Conservation (phyloP, 805 yeast genomes). For the Isabelozyma gotoi region DNA sequence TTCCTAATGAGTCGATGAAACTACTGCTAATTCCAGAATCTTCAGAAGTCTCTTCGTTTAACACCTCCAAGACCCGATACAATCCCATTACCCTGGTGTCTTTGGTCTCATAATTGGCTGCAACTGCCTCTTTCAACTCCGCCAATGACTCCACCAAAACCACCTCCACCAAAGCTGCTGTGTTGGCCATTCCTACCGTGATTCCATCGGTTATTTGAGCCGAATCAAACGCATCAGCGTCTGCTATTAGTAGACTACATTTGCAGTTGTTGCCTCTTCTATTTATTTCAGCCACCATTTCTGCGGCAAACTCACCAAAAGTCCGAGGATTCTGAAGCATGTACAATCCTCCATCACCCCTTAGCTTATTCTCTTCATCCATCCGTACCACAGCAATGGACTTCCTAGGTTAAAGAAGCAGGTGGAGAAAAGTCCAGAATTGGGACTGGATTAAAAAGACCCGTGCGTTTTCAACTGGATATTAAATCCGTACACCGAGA, state of each 20-base stretch:
- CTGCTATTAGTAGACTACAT: neutral
- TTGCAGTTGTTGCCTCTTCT: neutral
- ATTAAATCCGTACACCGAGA: neutral
- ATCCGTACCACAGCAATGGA: too few relatives aligned
- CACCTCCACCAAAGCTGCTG: conserved; percentile 3
- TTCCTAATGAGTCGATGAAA: conserved; percentile 2
- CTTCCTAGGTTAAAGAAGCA: too few relatives aligned
- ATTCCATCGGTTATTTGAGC: neutral
- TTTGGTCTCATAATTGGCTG: neutral
- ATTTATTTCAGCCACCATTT: neutral
- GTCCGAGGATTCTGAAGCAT: neutral
- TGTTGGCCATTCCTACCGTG: conserved; percentile 2
- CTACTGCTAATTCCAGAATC: neutral
- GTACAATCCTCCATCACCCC: neutral
- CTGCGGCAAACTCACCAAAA: neutral
- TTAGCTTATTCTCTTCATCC: too few relatives aligned
- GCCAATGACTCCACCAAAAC: conserved; percentile 7
- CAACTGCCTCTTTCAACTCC: conserved; percentile 4
- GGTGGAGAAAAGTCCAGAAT: too few relatives aligned
- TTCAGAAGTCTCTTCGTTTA: neutral
- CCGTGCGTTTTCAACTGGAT: too few relatives aligned
- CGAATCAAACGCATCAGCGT: neutral
- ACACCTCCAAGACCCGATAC: conserved; percentile 7
- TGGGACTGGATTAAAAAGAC: too few relatives aligned
- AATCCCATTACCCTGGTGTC: conserved; percentile 5